A percentile compares a stretch with the other conserved stretches of the same genome.
Evolutionary conservation across 495 filamentous ascomycete species (phyloP).

Genomic region (Rostrohypoxylon terebratum): DNA sequence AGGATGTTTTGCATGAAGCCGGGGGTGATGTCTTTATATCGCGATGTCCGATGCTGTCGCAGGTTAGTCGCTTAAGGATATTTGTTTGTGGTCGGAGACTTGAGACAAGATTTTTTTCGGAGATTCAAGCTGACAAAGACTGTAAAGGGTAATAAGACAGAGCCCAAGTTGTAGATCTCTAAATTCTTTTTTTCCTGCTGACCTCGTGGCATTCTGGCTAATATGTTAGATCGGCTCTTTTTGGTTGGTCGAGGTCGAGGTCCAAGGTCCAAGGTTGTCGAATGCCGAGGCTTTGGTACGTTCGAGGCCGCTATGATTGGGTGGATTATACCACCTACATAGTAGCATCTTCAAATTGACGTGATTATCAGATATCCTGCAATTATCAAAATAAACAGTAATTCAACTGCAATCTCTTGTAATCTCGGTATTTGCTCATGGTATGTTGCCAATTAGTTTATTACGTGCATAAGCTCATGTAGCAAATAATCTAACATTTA

Average conservation of each 20-base stretch:
- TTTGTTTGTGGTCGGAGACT: neutral
- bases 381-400: neutral
- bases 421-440: conserved; percentile 1
- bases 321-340: too few relatives aligned
- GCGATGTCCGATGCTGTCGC: conserved; percentile 17
- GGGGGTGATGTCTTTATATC: conserved; percentile 17
- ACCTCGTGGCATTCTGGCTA: conserved; percentile 8
- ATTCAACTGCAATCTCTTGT: neutral
- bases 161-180: conserved; percentile 22
- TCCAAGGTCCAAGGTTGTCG: conserved; percentile 14
- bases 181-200: conserved; percentile 20
- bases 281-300: conserved; percentile 22
- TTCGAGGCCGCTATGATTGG: neutral
- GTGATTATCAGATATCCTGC: neutral
- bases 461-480: conserved; percentile 8
- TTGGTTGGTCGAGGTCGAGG: conserved; percentile 13
- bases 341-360: too few relatives aligned
- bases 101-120: conserved; percentile 19
- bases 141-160: conserved; percentile 19
- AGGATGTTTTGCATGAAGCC: conserved; percentile 27
- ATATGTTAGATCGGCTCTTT: conserved; percentile 23
- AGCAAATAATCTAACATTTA: conserved; percentile 2
- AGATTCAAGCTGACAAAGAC: conserved; percentile 22
- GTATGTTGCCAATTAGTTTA: neutral
- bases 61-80: neutral